Base-by-base conservation (phyloP, 108 stramenopile genomes). In the Mayamaea pseudoterrestris region DNA sequence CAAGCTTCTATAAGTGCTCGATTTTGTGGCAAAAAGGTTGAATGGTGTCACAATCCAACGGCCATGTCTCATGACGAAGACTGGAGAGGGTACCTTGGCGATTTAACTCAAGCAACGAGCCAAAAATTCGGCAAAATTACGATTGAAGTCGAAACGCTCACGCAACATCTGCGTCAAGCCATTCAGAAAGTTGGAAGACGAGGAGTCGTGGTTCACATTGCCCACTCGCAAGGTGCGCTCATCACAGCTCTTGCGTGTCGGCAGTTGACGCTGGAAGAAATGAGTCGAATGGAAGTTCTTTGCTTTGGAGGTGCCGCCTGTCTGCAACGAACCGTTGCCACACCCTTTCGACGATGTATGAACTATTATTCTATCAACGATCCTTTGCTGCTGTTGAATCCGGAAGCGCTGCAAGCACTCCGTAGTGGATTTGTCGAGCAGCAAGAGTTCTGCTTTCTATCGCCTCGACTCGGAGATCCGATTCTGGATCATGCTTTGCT, bases 291-390 rank as follows among this genome's bases (percentile, higher is more conserved):
- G 7, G 90, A 92, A 55, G 64, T 92, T 1, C 73, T 92, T 39
- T 56, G 63, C 14, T 83, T 83, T 62, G 82, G 73, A 25, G 79
- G 77, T 13, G 84, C 76, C n/a, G 63, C 76, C 1, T 79, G 77
- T 1, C 57, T 83, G 11, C 69, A 73, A 16, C 53, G 35, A 3
- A 80, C 79, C 22, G 58, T 68, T 1, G 66, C 72, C 45, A 80
- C 76, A 21, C 84, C 85, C 5, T 88, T 88, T 64, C 49, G 57
- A 8, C 60, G 90, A 48, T 83, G 83, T 34, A 65, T 92, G 35
- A 92, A 92, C 46, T 92, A 92, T 30, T 92, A 92, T 49, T 63
- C 82, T 1, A 69, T 88, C 27, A 92, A 92, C 50, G 90, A 92
- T 65, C 90, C 90, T 7, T 61, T 92, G 39, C 49, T 92, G 25